phyloP scores from a whole-genome alignment of 2,329 filamentous ascomycete genomes.

The Phaeosphaeriaceae sp. region DNA sequence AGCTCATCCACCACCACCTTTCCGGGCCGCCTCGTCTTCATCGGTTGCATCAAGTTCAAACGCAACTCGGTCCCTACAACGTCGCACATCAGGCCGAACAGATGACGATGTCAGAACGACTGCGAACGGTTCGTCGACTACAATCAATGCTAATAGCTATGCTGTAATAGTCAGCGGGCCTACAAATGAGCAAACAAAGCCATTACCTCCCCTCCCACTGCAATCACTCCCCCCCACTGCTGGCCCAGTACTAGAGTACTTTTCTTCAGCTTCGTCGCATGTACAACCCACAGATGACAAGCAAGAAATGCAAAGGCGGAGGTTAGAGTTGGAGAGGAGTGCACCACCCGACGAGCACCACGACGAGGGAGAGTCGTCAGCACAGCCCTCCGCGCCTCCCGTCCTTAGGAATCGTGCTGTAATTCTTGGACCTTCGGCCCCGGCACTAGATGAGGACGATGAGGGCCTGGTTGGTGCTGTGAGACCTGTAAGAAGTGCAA shows the following conservation, averaged over 20 bases:
- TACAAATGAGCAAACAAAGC: conserved; percentile 16
- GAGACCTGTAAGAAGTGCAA: conserved; percentile 22
- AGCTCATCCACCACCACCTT: conserved; percentile 34
- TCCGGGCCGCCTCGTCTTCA: conserved; percentile 22
- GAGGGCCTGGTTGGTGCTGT: conserved; percentile 40
- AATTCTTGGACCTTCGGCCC: conserved; percentile 36
- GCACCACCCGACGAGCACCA: conserved; percentile 44
- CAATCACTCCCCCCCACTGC: conserved; percentile 18
- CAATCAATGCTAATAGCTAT: conserved; percentile 23
- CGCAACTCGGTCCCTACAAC: conserved; percentile 19
- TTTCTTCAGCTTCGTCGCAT: conserved; percentile 37
- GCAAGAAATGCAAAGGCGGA: conserved; percentile 69
- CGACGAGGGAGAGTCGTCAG: conserved; percentile 26
- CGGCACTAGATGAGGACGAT: conserved; percentile 42
- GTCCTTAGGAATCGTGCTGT: conserved; percentile 11
- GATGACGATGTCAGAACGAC: conserved; percentile 22
- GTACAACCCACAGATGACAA: conserved; percentile 70
- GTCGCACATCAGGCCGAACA: conserved; percentile 11
- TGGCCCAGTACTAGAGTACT: conserved; percentile 34
- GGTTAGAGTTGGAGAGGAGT: conserved; percentile 51
- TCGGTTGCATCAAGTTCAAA: conserved; percentile 13
- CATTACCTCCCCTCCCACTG: conserved; percentile 30
- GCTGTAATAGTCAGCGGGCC: conserved; percentile 14
- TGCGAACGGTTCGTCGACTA: conserved; percentile 31
- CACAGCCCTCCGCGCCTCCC: conserved; percentile 27